phyloP scores from a whole-genome alignment of 2,329 filamentous ascomycete species.

The Graphium sp. region DNA sequence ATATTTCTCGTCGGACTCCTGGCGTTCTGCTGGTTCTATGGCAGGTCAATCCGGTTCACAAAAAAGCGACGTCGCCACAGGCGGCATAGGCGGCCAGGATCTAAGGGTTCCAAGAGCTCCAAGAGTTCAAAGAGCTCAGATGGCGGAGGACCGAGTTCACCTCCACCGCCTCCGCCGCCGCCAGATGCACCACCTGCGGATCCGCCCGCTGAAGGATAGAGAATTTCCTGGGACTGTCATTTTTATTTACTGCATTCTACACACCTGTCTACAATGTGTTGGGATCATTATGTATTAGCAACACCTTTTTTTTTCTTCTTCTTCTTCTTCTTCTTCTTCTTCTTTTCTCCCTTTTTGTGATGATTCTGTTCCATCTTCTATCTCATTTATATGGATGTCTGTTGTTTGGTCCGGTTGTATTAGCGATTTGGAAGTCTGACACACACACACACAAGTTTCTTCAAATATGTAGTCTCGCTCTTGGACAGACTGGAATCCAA shows the following conservation, averaged over 20 bases:
- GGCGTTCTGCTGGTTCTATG: constrained; percentile 22
- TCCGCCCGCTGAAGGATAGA: background rate
- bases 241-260: background rate
- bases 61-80: constrained; percentile 8
- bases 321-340: no score
- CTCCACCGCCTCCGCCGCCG: background rate
- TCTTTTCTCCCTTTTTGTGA: no score
- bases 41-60: constrained; percentile 17
- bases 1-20: constrained; percentile 18
- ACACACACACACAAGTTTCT: no score
- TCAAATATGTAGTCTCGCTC: no score
- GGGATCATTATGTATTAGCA: no score
- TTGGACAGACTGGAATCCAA: no score
- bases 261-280: no score
- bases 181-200: background rate
- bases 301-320: background rate
- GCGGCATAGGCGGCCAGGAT: background rate
- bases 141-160: background rate
- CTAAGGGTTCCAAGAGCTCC: constrained; percentile 2
- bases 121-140: constrained; percentile 1
- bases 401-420: no score
- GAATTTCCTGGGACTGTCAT: background rate
- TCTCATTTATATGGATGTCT: no score
- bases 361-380: no score
- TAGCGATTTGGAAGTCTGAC: no score